Evolutionary conservation across 352 stramenopile species (phyloP).

Genomic region (Labyrinthula sp.): DNA sequence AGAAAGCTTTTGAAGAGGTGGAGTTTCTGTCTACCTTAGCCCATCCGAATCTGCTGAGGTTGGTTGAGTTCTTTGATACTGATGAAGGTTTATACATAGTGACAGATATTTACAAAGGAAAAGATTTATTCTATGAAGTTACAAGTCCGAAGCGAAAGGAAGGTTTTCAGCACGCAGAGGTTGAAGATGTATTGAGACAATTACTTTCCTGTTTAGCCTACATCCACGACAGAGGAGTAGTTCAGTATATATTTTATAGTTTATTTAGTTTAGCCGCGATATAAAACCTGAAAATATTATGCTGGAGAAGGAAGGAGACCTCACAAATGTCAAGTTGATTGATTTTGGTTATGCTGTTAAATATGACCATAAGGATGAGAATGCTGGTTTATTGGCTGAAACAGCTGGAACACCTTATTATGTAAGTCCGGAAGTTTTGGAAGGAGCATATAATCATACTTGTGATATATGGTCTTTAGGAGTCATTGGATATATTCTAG

Average conservation of each 20-base stretch:
- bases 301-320: slow-evolving; percentile 62
- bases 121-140: slow-evolving; percentile 79
- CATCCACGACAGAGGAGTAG: slow-evolving; percentile 87
- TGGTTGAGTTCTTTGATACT: slow-evolving; percentile 89
- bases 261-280: too few species aligned
- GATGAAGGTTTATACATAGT: slow-evolving; percentile 83
- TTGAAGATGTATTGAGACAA: slow-evolving; percentile 60
- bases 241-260: too few species aligned
- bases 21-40: slow-evolving; percentile 36
- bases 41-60: slow-evolving; percentile 91
- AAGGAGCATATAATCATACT: slow-evolving; percentile 65
- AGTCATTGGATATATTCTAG: slow-evolving; percentile 65
- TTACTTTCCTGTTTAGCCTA: slow-evolving; percentile 81
- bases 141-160: slow-evolving; percentile 48
- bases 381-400: slow-evolving; percentile 68
- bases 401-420: slow-evolving; percentile 73
- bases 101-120: slow-evolving; percentile 86
- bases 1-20: too few species aligned
- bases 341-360: slow-evolving; percentile 79
- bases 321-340: slow-evolving; percentile 88
- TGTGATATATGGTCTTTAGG: slow-evolving; percentile 65
- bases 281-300: slow-evolving; percentile 92
- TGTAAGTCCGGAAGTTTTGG: slow-evolving; percentile 55
- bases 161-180: slow-evolving; percentile 77
- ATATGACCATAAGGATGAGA: too few species aligned